Base-by-base conservation (phyloP, 2,329 filamentous ascomycete species). In the Fusarium coffeatum region DNA sequence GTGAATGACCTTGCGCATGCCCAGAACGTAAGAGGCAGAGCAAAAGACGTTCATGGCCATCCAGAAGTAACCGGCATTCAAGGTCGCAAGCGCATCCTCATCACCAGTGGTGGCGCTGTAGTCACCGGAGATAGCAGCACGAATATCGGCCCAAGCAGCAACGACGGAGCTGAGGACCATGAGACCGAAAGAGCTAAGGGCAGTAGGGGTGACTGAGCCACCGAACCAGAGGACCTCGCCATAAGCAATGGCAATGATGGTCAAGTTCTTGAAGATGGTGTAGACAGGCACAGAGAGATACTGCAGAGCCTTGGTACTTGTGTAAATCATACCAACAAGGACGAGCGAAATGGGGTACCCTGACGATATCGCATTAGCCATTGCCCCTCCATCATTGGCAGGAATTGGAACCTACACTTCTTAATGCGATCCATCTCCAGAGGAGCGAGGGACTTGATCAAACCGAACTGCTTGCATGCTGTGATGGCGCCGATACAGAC, bases 251-350 rank as follows among this genome's bases (percentile, higher is more conserved):
- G 98, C 89, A 77, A 98, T 98, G 81, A 97, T 99, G 70, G 96
- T 98, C 85, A 99, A 82, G 84, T 99, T 99, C 88, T 99, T 99
- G 88, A 99, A 99, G 80, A 99, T 99, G 61, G 96, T 99, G 84
- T 99, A 99, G 34, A 99, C 96, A 32, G 96, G 96, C 63, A 99
- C 97, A 30, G 94, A 98, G 68, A 99, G 92, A 82, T 90, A 98
- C 83, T 98, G 94, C 47, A 99, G 89, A 23, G 96, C 94, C 85
- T 98, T 98, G 77, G 93, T 96, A 77, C 93, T 91, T 57, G 96
- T 98, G 83, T 98, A 99, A 82, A 99, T 98, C 96, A 98, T 99
- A 79, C 94, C 94, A 78, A 98, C 95, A 71, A 99, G 90, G 70
- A 98, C 92, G 59, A 98, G 85, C 59, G 96, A 97, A 76, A 99